A percentile compares a stretch with the other conserved stretches of the same genome.
These are phyloP conservation scores for Rhizoclosmatium hyalinum DNA, from an alignment of 371 early-diverging fungal species.

Conservation along the genomic window DNA sequence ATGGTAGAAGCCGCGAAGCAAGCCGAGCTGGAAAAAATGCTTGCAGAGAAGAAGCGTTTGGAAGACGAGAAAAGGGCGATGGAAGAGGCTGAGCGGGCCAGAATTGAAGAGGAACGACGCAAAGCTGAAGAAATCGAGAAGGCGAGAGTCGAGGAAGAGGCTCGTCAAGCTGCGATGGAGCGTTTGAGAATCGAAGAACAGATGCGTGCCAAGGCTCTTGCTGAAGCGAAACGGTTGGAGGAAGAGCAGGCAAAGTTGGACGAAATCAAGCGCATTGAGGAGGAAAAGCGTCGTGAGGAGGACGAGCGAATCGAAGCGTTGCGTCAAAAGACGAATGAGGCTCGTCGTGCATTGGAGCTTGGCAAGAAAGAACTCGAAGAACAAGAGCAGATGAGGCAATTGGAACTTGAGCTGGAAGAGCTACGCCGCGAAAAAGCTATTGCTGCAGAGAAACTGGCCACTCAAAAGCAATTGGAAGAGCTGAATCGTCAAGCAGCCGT, in stretches of 20 bases:
- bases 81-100: constrained; percentile 17
- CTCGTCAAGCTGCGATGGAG: constrained; percentile 3
- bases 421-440: constrained; percentile 1
- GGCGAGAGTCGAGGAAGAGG: constrained; percentile 18
- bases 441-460: constrained; percentile 23
- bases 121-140: constrained; percentile 7
- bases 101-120: constrained; percentile 5
- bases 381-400: constrained; percentile 8
- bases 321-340: constrained; percentile 7
- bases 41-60: constrained; percentile 1
- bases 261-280: constrained; percentile 13
- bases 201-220: background rate
- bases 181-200: constrained; percentile 15
- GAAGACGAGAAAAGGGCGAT: constrained; percentile 10
- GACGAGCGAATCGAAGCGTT: constrained; percentile 29
- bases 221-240: constrained; percentile 8
- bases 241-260: constrained; percentile 5
- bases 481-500: constrained; percentile 11
- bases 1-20: constrained; percentile 12
- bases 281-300: constrained; percentile 12
- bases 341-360: constrained; percentile 23
- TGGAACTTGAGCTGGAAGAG: constrained; percentile 23
- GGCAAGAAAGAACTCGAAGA: constrained; percentile 25
- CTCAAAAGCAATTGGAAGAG: constrained; percentile 25
- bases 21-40: constrained; percentile 10